Conservation (phyloP, 2,329 filamentous ascomycete genomes). For the Botrytis paeoniae region DNA sequence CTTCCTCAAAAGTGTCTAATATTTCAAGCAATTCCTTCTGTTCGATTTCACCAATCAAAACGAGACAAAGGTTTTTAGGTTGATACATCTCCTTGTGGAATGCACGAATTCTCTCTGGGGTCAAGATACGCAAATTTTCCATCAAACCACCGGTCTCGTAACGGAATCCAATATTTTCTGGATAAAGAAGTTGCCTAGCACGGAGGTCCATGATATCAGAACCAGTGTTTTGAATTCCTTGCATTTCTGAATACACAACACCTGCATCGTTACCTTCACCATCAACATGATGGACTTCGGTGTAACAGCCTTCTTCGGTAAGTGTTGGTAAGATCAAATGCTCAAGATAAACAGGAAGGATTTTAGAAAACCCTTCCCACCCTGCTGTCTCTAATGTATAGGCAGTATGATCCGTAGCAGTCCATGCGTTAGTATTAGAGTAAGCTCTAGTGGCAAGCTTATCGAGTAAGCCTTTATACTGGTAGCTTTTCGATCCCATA, state of each 20-base stretch:
- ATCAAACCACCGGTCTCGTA: conserved; percentile 99
- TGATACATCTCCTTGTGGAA: conserved; percentile 98
- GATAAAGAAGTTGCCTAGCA: conserved; percentile 78
- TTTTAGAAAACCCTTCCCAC: conserved; percentile 95
- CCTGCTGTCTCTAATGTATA: conserved; percentile 94
- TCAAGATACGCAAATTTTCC: conserved; percentile 81
- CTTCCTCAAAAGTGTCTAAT: conserved; percentile 83
- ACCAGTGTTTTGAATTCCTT: conserved; percentile 83
- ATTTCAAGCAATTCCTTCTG: conserved; percentile 76
- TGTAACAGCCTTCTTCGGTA: conserved; percentile 89
- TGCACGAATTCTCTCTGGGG: conserved; percentile 83
- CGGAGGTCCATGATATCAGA: conserved; percentile 83
- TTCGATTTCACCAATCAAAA: conserved; percentile 89
- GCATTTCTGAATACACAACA: conserved; percentile 99
- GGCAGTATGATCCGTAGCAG: conserved; percentile 90
- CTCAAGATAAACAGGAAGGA: conserved; percentile 91
- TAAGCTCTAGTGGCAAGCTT: conserved; percentile 92
- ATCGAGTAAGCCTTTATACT: conserved; percentile 91
- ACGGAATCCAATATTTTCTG: conserved; percentile 84
- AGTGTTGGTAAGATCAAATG: conserved; percentile 88
- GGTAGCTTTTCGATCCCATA: conserved; percentile 90
- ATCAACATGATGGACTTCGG: conserved; percentile 94
- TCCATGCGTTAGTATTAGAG: conserved; percentile 95
- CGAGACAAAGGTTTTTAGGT: conserved; percentile 86
- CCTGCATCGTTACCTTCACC: conserved; percentile 92